Conservation (phyloP, 2,329 filamentous ascomycete genomes). For the Lachnellula arida region DNA sequence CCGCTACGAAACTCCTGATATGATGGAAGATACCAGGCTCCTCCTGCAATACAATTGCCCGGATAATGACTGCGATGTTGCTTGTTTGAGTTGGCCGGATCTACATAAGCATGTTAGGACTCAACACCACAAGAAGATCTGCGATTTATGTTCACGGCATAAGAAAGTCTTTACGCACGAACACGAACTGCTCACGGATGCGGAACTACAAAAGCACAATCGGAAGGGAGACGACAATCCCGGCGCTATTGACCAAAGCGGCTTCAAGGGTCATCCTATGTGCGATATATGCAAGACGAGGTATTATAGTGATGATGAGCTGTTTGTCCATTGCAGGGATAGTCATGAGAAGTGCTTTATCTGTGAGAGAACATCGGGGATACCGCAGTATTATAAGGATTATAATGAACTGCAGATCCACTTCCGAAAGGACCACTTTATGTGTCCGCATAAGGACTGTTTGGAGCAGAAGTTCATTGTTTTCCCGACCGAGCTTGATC, state of each 20-base stretch:
- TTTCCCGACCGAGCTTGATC: slow-evolving; percentile 88
- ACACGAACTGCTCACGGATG: slow-evolving; percentile 81
- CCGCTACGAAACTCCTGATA: slow-evolving; percentile 81
- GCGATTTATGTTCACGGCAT: slow-evolving; percentile 84
- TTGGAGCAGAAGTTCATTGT: slow-evolving; percentile 97
- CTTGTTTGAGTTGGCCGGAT: slow-evolving; percentile 76
- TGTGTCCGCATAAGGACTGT: slow-evolving; percentile 82
- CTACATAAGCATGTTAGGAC: slow-evolving; percentile 76
- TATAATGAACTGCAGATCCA: slow-evolving; percentile 83
- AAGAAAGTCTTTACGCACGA: slow-evolving; percentile 99
- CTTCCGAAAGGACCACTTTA: slow-evolving; percentile 81
- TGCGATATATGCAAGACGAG: slow-evolving; percentile 88
- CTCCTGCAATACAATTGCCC: slow-evolving; percentile 94
- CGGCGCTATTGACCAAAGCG: slow-evolving; percentile 85
- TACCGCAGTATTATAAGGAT: slow-evolving; percentile 87
- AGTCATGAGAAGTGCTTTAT: slow-evolving; percentile 95
- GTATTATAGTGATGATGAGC: slow-evolving; percentile 94
- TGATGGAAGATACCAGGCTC: slow-evolving; percentile 84
- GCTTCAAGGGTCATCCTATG: slow-evolving; percentile 92
- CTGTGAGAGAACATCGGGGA: slow-evolving; percentile 61
- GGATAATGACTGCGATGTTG: slow-evolving; percentile 76
- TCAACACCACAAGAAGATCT: slow-evolving; percentile 83
- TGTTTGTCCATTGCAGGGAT: slow-evolving; percentile 88
- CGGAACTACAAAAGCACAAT: slow-evolving; percentile 83
- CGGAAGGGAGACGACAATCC: slow-evolving; percentile 85